These are phyloP conservation scores for Thielaviopsis cerberus DNA, from an alignment of 2,329 filamentous ascomycete species.

Conservation along the genomic window DNA sequence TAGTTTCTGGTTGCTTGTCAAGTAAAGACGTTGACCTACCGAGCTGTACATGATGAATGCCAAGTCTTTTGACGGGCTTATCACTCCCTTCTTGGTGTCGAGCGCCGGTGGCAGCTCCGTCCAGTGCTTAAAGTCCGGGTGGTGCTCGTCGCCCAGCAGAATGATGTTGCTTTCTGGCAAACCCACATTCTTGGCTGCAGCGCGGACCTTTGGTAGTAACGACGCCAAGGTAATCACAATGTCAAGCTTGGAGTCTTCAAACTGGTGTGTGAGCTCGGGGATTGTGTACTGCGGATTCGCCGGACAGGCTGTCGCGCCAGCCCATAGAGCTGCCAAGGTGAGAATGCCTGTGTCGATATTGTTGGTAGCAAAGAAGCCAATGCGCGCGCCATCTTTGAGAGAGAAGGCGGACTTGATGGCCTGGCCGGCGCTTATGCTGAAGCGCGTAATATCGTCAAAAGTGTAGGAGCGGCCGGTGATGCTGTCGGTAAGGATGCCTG, in stretches of 20 bases:
- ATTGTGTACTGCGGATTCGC: conserved; percentile 77
- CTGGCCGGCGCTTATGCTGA: conserved; percentile 58
- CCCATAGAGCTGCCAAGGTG: conserved; percentile 66
- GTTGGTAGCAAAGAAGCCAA: conserved; percentile 71
- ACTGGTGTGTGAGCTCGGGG: conserved; percentile 68
- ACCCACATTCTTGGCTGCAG: conserved; percentile 51
- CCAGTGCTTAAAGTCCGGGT: conserved; percentile 51
- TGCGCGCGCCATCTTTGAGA: conserved; percentile 69
- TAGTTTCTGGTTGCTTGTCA: not conserved
- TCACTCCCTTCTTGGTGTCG: conserved; percentile 19
- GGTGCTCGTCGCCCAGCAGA: conserved; percentile 51
- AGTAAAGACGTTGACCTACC: conserved; percentile 14
- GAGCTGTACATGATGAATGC: conserved; percentile 77
- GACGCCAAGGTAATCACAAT: conserved; percentile 56
- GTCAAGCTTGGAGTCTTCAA: conserved; percentile 59
- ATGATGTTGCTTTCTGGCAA: conserved; percentile 56
- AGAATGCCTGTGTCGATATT: conserved; percentile 63
- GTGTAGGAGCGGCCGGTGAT: conserved; percentile 52
- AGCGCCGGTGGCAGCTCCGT: conserved; percentile 35
- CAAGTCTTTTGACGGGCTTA: conserved; percentile 52
- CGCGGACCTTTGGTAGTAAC: conserved; percentile 42
- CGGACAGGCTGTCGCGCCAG: conserved; percentile 64
- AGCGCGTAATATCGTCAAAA: conserved; percentile 44
- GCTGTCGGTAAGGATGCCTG: conserved; percentile 63
- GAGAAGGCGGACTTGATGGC: conserved; percentile 56